Evolutionary conservation across 768 basidiomycete species (phyloP).

Genomic region (Mycena floridula): DNA sequence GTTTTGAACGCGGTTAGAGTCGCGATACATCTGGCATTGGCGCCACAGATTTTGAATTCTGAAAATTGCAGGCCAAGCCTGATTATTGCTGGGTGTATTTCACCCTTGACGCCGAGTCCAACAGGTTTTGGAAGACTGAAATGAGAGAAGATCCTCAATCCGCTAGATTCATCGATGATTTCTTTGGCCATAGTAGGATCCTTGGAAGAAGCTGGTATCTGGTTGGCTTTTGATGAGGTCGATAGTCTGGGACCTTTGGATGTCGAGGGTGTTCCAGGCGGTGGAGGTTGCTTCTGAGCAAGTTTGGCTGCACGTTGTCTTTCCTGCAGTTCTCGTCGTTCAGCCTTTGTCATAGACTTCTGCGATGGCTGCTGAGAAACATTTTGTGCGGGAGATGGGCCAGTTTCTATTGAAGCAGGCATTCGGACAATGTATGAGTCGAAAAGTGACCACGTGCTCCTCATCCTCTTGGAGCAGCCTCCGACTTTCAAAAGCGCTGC

Average conservation of each 20-base stretch:
- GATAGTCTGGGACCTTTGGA: slow-evolving; percentile 18
- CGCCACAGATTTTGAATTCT: slow-evolving; percentile 87
- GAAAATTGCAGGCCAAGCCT: slow-evolving; percentile 86
- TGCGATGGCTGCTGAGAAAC: slow-evolving; percentile 36
- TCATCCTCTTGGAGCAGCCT: neutral
- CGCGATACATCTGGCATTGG: slow-evolving; percentile 93
- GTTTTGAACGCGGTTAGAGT: slow-evolving; percentile 89
- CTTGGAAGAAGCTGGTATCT: slow-evolving; percentile 8
- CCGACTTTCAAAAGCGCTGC: no score
- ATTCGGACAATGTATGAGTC: neutral
- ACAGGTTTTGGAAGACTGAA: slow-evolving; percentile 69
- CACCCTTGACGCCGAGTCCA: slow-evolving; percentile 58
- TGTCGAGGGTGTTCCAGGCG: slow-evolving; percentile 9
- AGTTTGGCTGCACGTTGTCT: slow-evolving; percentile 74
- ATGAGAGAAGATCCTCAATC: slow-evolving; percentile 74
- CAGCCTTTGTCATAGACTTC: slow-evolving; percentile 75
- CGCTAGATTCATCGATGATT: slow-evolving; percentile 26
- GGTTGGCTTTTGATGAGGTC: slow-evolving; percentile 13
- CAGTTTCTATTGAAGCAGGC: slow-evolving; percentile 1
- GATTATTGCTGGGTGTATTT: slow-evolving; percentile 87
- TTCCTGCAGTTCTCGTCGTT: slow-evolving; percentile 75
- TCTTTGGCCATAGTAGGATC: slow-evolving; percentile 22
- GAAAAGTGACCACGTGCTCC: no score
- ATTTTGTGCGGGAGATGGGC: slow-evolving; percentile 12
- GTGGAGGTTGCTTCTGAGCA: slow-evolving; percentile 32